These are phyloP conservation scores for Tolypocladium endophyticum DNA, from an alignment of 2,329 filamentous ascomycete genomes.

Conservation along the genomic window DNA sequence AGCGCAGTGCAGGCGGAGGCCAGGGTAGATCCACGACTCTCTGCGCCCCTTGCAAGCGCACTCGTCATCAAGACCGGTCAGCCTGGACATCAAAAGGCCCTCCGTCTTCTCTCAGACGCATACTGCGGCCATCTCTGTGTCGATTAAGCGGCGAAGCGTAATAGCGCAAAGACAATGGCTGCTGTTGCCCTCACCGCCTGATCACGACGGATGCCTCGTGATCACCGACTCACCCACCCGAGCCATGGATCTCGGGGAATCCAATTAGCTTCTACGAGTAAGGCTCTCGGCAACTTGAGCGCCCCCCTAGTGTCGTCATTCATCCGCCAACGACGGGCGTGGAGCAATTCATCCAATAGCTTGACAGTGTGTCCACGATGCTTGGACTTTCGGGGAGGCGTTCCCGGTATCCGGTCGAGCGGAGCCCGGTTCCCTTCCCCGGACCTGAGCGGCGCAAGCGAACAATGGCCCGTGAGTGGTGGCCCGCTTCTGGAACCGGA, in stretches of 20 bases:
- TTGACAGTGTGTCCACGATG: not conserved
- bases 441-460: not conserved
- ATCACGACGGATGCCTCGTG: not conserved
- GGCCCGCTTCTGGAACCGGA: conserved; percentile 1
- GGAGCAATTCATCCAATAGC: not conserved
- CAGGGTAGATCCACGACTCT: conserved; percentile 2
- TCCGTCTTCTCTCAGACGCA: not conserved
- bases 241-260: not conserved
- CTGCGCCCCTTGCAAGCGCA: not conserved
- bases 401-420: conserved; percentile 5
- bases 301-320: not conserved
- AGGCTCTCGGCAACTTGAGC: not conserved
- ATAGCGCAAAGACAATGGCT: not conserved
- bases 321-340: not conserved
- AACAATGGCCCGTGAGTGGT: conserved; percentile 1
- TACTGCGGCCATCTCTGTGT: not conserved
- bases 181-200: not conserved
- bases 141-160: not conserved
- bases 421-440: conserved; percentile 10
- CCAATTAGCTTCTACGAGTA: not conserved
- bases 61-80: not conserved
- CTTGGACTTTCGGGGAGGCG: conserved; percentile 1
- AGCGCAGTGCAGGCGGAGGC: not conserved
- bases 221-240: too few relatives aligned
- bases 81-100: not conserved